Percentiles rank a stretch among this genome's conserved stretches.
phyloP scores from a whole-genome alignment of 176 grass and related monocot species.

The Aegilops sharonensis region DNA sequence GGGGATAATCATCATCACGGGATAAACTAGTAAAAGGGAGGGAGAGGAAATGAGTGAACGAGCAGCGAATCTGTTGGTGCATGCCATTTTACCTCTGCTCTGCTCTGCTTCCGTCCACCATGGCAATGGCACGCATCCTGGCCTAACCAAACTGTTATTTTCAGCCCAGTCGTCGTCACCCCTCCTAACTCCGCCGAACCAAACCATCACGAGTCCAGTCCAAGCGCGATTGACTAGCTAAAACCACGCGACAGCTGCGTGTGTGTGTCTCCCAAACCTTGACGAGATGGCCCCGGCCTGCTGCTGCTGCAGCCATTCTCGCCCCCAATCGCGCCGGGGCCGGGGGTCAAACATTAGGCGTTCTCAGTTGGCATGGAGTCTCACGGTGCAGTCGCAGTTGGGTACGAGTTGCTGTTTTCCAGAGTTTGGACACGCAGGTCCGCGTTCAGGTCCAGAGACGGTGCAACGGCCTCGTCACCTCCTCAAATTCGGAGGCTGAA shows the following conservation, averaged over 20 bases:
- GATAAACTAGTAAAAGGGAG: background rate
- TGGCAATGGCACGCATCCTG: background rate
- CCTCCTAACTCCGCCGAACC: slow-evolving; percentile 32
- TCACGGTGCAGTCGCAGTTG: background rate
- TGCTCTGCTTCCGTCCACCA: background rate
- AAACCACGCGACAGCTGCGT: slow-evolving; percentile 4
- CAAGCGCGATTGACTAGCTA: background rate
- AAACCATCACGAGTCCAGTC: too few species aligned
- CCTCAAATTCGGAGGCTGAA: too few species aligned
- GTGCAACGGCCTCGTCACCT: background rate
- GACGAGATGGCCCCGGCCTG: background rate
- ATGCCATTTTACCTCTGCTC: background rate
- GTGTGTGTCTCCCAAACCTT: background rate
- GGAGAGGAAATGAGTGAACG: background rate
- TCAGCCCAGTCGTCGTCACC: background rate
- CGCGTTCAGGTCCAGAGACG: background rate
- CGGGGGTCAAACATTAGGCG: slow-evolving; percentile 26
- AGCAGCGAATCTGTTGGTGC: background rate
- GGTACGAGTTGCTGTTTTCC: background rate
- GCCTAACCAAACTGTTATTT: background rate
- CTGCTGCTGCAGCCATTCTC: background rate
- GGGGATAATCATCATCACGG: background rate
- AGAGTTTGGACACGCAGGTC: background rate
- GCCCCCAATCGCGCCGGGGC: background rate
- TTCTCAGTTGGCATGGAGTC: background rate